These are phyloP conservation scores for Pilatotrama ljubarskyi DNA, from an alignment of 768 basidiomycete genomes.

Conservation along the genomic window DNA sequence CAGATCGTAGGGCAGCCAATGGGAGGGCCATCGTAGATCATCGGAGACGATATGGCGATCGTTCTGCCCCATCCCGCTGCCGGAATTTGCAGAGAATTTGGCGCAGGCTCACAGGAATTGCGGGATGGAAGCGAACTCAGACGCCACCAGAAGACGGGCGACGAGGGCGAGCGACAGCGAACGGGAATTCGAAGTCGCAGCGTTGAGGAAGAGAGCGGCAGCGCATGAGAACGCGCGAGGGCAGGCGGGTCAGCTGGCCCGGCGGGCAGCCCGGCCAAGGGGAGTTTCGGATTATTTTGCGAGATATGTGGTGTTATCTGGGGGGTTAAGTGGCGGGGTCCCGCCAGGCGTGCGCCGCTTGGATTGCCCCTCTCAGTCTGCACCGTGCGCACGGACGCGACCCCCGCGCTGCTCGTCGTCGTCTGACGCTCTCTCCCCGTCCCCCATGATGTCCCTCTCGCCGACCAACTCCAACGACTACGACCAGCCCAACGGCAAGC, in stretches of 20 bases:
- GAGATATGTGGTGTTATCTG: background rate
- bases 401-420: background rate
- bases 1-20: background rate
- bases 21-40: background rate
- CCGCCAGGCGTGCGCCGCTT: background rate
- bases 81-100: background rate
- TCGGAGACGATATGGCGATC: conserved; percentile 1
- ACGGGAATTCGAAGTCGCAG: background rate
- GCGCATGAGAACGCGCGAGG: background rate
- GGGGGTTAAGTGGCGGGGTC: background rate
- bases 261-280: background rate
- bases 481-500: conserved; percentile 27
- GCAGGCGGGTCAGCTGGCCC: background rate
- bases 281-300: background rate
- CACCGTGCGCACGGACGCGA: background rate
- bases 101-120: background rate
- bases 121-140: background rate
- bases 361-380: background rate
- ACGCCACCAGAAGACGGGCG: background rate
- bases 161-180: background rate
- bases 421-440: conserved; percentile 2
- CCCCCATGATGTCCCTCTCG: conserved; percentile 31
- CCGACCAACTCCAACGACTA: conserved; percentile 29
- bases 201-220: background rate
- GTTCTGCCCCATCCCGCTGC: background rate